Base-by-base conservation (phyloP, 805 yeast species). In the Ogataea minuta region DNA sequence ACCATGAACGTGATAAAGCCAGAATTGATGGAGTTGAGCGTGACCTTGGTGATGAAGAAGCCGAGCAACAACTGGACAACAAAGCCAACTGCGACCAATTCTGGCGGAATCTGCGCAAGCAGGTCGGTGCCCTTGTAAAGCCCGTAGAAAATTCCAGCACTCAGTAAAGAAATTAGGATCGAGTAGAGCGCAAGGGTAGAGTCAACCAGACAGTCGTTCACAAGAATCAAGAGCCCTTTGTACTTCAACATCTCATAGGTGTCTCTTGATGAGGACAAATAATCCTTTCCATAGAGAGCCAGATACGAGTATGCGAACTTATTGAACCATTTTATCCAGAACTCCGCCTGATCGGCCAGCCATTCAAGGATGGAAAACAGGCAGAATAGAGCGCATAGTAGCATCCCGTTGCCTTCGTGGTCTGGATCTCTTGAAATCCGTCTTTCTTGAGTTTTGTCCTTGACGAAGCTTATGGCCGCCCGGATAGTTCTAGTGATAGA, bases 261-360 rank as follows among this genome's bases (percentile, higher is more conserved):
- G 44, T 86, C 91, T 52, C 74, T 83, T 1, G 96, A 90, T 1
- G 95, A 80, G 20, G 70, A 67, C 34, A 85, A 54, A 56, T 89
- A 91, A 24, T 78, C 70, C 51, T 81, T 80, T 32, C 97, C 97
- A 62, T 88, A 91, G 16, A 90, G 70, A 0, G 96, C 95, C 52
- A 90, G 71, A 55, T 81, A 87, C 20, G 93, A 81, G 59, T 84
- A 86, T 6, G 96, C 95, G 57, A 87, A 90, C 58, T 84, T 91
- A 64, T 90, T 88, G 68, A 90, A 89, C 70, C 86, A 89, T 44
- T 80, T 72, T 15, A 85, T 84, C 64, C 64, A 60, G 33, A 52
- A 56, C 41, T 60, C 64, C 15, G 57, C 54, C 43, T 60, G 59
- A 16, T 44, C 48, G 4, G 53, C 54, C 34, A 83, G 46, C 93